Evolutionary conservation across 306 rosid species (phyloP).

Genomic region (Luffa aegyptiaca): DNA sequence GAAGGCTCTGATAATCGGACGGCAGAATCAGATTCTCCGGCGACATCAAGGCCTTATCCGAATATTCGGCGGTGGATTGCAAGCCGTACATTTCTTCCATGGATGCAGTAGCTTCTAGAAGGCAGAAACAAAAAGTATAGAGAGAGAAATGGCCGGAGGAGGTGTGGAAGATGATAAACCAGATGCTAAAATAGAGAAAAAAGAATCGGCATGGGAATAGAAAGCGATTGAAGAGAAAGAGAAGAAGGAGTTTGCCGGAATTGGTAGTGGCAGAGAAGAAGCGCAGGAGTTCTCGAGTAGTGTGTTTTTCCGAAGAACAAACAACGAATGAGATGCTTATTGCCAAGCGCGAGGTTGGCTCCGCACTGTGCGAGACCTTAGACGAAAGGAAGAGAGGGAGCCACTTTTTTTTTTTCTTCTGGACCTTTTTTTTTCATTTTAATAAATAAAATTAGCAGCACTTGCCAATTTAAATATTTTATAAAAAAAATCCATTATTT

Average conservation of each 20-base stretch:
- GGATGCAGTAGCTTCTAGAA: background rate
- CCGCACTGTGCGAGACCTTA: background rate
- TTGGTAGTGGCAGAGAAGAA: constrained; percentile 16
- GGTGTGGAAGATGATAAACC: background rate
- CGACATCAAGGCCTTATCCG: constrained; percentile 56
- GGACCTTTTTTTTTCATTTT: background rate
- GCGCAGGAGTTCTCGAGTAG: constrained; percentile 4
- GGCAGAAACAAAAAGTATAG: background rate
- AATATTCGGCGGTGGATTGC: constrained; percentile 45
- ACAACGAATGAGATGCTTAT: constrained; percentile 11
- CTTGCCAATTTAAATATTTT: background rate
- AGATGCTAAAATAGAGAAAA: background rate
- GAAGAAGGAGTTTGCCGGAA: constrained; percentile 15
- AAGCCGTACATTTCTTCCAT: constrained; percentile 90
- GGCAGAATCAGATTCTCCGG: constrained; percentile 87
- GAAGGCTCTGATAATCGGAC: constrained; percentile 48
- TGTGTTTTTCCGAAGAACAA: constrained; percentile 17
- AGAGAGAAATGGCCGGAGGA: background rate
- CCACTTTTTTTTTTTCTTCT: background rate
- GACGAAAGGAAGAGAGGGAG: background rate
- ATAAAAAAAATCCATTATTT: background rate
- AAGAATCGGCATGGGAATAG: background rate
- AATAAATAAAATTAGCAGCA: background rate
- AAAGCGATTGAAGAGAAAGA: background rate
- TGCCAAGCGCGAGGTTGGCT: background rate